These are phyloP conservation scores for Prunus mume DNA, from an alignment of 306 rosid genomes.

Conservation along the genomic window DNA sequence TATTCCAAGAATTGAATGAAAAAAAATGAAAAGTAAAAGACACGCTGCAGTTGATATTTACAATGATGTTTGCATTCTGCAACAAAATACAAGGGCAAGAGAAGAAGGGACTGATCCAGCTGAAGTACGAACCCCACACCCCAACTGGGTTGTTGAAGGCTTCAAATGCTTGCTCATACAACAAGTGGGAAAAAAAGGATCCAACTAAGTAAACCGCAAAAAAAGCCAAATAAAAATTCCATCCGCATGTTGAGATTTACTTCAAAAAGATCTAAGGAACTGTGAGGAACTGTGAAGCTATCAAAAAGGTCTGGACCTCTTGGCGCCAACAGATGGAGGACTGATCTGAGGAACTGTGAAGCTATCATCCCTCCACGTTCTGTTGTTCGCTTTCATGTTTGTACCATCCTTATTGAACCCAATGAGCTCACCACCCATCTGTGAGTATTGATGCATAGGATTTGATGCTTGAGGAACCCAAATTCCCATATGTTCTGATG, in stretches of 20 bases:
- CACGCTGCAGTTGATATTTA: slow-evolving; percentile 33
- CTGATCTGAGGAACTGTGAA: slow-evolving; percentile 85
- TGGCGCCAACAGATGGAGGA: slow-evolving; percentile 37
- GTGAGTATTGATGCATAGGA: slow-evolving; percentile 27
- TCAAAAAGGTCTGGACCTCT: slow-evolving; percentile 62
- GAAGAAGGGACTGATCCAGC: slow-evolving; percentile 1
- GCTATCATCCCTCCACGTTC: slow-evolving; percentile 56
- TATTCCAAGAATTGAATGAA: not conserved
- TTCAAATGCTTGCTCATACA: not conserved
- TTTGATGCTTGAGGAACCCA: slow-evolving; percentile 83
- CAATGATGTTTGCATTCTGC: slow-evolving; percentile 28
- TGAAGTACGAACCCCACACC: slow-evolving; percentile 15
- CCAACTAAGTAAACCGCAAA: slow-evolving; percentile 1
- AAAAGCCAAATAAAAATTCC: not conserved
- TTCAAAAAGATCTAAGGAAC: not conserved
- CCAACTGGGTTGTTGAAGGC: slow-evolving; percentile 5
- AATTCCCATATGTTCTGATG: slow-evolving; percentile 41
- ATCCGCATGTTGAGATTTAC: not conserved
- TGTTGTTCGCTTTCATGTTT: slow-evolving; percentile 34
- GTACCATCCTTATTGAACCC: slow-evolving; percentile 41
- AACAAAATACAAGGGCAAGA: not conserved
- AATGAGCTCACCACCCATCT: slow-evolving; percentile 21
- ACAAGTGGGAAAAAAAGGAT: not conserved
- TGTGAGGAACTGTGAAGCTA: slow-evolving; percentile 11
- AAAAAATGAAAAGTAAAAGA: slow-evolving; percentile 3